phyloP scores from a whole-genome alignment of 129 eudicot species.

The Rutidosis leptorrhynchoides region DNA sequence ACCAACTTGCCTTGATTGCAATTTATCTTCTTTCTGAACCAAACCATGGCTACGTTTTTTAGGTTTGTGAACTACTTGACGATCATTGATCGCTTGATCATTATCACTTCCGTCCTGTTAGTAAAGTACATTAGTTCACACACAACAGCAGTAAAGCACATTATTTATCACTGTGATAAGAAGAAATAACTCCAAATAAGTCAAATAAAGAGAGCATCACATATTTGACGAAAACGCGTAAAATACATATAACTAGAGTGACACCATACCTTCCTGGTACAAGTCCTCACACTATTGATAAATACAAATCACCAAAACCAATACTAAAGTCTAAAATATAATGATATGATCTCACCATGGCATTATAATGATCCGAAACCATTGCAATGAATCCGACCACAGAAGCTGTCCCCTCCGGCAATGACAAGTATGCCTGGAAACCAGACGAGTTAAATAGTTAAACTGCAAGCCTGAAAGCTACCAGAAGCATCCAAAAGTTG shows the following conservation, averaged over 20 bases:
- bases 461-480: constrained; percentile 6
- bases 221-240: neutral
- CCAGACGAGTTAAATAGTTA: constrained; percentile 4
- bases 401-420: constrained; percentile 65
- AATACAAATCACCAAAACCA: neutral
- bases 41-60: constrained; percentile 36
- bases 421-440: constrained; percentile 57
- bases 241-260: neutral
- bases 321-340: neutral
- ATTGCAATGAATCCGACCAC: constrained; percentile 62
- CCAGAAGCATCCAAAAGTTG: no score
- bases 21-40: constrained; percentile 25
- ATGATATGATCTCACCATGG: constrained; percentile 31
- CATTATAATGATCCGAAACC: constrained; percentile 57
- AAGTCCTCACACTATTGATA: constrained; percentile 3
- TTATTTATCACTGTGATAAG: neutral
- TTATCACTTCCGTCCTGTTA: constrained; percentile 50
- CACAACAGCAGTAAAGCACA: neutral
- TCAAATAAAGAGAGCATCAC: neutral
- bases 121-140: constrained; percentile 8
- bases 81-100: constrained; percentile 35
- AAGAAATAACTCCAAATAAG: neutral
- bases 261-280: neutral
- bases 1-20: constrained; percentile 32
- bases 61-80: constrained; percentile 32